These are phyloP conservation scores for Capronia americana DNA, from an alignment of 2,329 filamentous ascomycete species.

Conservation along the genomic window DNA sequence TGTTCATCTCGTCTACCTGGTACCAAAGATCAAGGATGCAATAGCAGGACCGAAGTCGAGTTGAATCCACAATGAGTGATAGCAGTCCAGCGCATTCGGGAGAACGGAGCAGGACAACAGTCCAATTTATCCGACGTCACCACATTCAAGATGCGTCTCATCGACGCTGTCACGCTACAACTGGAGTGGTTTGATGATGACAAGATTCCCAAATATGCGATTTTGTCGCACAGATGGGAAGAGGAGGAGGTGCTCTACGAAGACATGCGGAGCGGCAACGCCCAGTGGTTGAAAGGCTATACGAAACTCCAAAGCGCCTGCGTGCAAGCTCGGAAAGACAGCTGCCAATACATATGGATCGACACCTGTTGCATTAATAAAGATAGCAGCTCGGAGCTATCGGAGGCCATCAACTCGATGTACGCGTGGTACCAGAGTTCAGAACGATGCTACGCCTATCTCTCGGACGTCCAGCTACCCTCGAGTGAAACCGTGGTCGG, in stretches of 20 bases:
- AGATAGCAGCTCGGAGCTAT: slow-evolving; percentile 45
- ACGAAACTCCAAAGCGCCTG: slow-evolving; percentile 40
- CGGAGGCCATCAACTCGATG: slow-evolving; percentile 44
- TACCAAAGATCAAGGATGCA: neutral
- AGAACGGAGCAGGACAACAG: neutral
- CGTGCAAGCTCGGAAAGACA: slow-evolving; percentile 39
- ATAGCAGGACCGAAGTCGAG: neutral
- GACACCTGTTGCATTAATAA: slow-evolving; percentile 52
- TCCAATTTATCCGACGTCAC: neutral
- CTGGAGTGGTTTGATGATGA: slow-evolving; percentile 28
- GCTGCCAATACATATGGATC: slow-evolving; percentile 45
- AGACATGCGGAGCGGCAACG: slow-evolving; percentile 20
- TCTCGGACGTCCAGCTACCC: slow-evolving; percentile 35
- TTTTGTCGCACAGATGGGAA: slow-evolving; percentile 40
- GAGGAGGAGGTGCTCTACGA: slow-evolving; percentile 37
- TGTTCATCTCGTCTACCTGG: neutral
- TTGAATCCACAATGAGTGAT: neutral
- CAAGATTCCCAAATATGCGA: slow-evolving; percentile 36
- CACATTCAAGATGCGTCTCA: slow-evolving; percentile 29
- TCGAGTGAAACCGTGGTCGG: neutral
- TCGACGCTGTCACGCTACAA: slow-evolving; percentile 29
- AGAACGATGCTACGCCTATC: slow-evolving; percentile 45
- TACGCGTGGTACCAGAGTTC: slow-evolving; percentile 46
- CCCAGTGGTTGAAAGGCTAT: slow-evolving; percentile 35
- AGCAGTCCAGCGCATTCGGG: neutral